A percentile compares a stretch with the other conserved stretches of the same genome.
Evolutionary conservation across 768 basidiomycete species (phyloP).

Genomic region (Suillus spraguei): DNA sequence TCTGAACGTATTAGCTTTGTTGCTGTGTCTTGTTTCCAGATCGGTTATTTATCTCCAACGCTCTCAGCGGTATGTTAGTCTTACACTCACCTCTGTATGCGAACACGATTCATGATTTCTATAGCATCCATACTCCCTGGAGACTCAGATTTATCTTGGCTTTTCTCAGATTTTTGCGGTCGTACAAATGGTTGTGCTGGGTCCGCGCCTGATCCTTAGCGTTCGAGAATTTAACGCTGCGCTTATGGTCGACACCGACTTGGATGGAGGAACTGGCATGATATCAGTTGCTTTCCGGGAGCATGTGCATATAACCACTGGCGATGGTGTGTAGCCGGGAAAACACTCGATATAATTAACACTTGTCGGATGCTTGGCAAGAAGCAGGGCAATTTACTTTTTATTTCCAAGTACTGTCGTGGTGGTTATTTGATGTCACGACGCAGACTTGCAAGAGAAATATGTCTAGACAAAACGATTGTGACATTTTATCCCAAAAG

Average conservation of each 20-base stretch:
- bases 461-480: not conserved
- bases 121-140: not conserved
- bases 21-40: not conserved
- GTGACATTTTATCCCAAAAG: not conserved
- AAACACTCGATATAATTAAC: not conserved
- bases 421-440: not conserved
- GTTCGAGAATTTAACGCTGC: conserved; percentile 1
- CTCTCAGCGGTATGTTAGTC: not conserved
- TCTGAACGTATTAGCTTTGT: not conserved
- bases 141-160: not conserved
- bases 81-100: not conserved
- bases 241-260: not conserved
- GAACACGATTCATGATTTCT: not conserved
- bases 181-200: not conserved
- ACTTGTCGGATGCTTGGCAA: not conserved
- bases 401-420: not conserved
- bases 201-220: not conserved
- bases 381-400: not conserved
- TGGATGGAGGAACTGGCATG: not conserved
- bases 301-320: not conserved
- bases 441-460: not conserved
- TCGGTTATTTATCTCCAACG: not conserved
- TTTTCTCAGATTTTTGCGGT: not conserved
- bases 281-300: not conserved
- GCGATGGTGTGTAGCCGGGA: not conserved